Conservation (phyloP, 495 filamentous ascomycete genomes). For the Aspergillus olivimuriae region DNA sequence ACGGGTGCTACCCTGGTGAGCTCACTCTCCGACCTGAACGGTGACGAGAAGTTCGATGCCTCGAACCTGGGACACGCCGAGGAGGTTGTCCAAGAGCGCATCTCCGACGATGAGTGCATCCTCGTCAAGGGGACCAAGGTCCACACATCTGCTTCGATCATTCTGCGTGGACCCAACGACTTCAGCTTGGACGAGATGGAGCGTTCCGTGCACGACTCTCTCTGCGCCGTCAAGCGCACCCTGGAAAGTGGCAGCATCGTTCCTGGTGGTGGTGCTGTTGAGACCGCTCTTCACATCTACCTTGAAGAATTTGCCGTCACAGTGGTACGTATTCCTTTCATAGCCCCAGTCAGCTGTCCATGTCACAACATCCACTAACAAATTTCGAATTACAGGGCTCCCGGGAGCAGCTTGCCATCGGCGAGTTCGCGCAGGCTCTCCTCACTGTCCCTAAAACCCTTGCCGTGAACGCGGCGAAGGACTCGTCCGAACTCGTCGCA, state of each 20-base stretch:
- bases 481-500: slow-evolving; percentile 88
- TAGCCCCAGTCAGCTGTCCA: not conserved
- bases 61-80: slow-evolving; percentile 86
- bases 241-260: slow-evolving; percentile 96
- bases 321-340: slow-evolving; percentile 51
- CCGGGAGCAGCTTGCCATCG: slow-evolving; percentile 95
- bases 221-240: slow-evolving; percentile 94
- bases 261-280: slow-evolving; percentile 91
- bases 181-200: slow-evolving; percentile 99
- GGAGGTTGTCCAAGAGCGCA: slow-evolving; percentile 92
- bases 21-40: slow-evolving; percentile 91
- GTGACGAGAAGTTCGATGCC: slow-evolving; percentile 92
- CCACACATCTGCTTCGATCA: slow-evolving; percentile 90
- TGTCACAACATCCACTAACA: slow-evolving; percentile 10
- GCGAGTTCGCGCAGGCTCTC: slow-evolving; percentile 91
- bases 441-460: slow-evolving; percentile 95
- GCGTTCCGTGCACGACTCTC: slow-evolving; percentile 91
- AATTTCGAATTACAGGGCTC: slow-evolving; percentile 54
- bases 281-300: slow-evolving; percentile 99
- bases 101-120: slow-evolving; percentile 98
- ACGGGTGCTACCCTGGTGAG: slow-evolving; percentile 90
- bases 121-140: slow-evolving; percentile 92
- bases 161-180: slow-evolving; percentile 93
- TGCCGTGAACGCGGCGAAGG: slow-evolving; percentile 94
- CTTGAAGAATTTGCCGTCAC: slow-evolving; percentile 99